Evolutionary conservation across 331 rosid species (phyloP).

Genomic region (Pyrus hybrid): DNA sequence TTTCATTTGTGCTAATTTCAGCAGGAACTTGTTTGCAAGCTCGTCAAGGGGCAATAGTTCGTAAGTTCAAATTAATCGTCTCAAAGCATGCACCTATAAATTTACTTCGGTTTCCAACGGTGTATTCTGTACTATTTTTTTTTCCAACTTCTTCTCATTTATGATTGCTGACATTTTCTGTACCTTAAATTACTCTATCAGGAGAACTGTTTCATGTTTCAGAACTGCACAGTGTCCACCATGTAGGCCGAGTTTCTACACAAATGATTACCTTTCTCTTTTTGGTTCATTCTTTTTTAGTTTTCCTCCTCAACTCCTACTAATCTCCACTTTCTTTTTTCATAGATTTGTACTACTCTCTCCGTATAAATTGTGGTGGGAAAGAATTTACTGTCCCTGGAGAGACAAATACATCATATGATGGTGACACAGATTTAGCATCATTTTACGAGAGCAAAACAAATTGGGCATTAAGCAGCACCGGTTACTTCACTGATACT

Average conservation of each 20-base stretch:
- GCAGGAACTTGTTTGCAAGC: no score
- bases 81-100: not conserved
- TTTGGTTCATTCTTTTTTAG: not conserved
- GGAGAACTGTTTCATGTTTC: no score
- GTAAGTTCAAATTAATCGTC: constrained; percentile 36
- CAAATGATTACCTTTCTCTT: no score
- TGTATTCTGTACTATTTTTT: not conserved
- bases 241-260: no score
- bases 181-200: not conserved
- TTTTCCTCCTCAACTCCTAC: not conserved
- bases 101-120: not conserved
- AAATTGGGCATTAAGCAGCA: constrained; percentile 63
- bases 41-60: constrained; percentile 17
- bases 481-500: constrained; percentile 53
- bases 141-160: not conserved
- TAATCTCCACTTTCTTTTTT: not conserved
- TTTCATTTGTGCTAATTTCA: no score
- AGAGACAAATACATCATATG: not conserved
- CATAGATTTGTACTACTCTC: constrained; percentile 34
- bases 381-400: not conserved
- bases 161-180: constrained; percentile 14
- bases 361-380: constrained; percentile 67
- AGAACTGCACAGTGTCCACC: accelerated
- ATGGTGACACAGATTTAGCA: constrained; percentile 26
- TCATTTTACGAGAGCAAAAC: not conserved